These are phyloP conservation scores for Tylopilus vinaceipallidus DNA, from an alignment of 768 basidiomycete genomes.

Conservation along the genomic window DNA sequence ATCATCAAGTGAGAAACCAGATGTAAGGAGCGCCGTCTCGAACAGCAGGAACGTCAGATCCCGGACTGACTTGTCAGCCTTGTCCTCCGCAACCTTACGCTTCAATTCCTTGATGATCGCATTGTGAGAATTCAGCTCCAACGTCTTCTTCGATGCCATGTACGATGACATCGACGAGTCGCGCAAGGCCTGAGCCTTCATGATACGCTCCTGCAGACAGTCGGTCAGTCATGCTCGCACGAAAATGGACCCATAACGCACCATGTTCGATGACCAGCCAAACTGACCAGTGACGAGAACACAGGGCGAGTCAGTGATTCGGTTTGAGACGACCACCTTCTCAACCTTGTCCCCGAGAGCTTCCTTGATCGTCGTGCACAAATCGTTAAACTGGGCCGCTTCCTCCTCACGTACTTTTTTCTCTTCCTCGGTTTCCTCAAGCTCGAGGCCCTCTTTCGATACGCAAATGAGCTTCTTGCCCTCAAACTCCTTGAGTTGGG, in stretches of 20 bases:
- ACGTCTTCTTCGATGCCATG: constrained; percentile 98
- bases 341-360: constrained; percentile 99
- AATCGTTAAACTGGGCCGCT: constrained; percentile 75
- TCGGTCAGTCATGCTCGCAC: constrained; percentile 1
- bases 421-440: constrained; percentile 98
- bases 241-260: constrained; percentile 30
- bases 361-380: constrained; percentile 96
- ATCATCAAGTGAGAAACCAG: constrained; percentile 94
- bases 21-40: constrained; percentile 95
- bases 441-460: constrained; percentile 98
- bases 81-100: constrained; percentile 94
- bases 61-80: constrained; percentile 97
- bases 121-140: constrained; percentile 92
- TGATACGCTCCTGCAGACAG: constrained; percentile 77
- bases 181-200: constrained; percentile 97
- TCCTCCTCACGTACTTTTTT: constrained; percentile 89
- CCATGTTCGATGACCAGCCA: constrained; percentile 99
- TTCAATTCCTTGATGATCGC: constrained; percentile 95
- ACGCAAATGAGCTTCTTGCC: constrained; percentile 97
- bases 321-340: constrained; percentile 98
- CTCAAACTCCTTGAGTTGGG: constrained; percentile 98
- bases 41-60: constrained; percentile 95
- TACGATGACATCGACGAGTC: constrained; percentile 98
- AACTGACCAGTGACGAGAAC: constrained; percentile 98
- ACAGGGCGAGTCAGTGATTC: constrained; percentile 94